phyloP scores from a whole-genome alignment of 2,329 filamentous ascomycete genomes.

The Fusarium duplospermum region DNA sequence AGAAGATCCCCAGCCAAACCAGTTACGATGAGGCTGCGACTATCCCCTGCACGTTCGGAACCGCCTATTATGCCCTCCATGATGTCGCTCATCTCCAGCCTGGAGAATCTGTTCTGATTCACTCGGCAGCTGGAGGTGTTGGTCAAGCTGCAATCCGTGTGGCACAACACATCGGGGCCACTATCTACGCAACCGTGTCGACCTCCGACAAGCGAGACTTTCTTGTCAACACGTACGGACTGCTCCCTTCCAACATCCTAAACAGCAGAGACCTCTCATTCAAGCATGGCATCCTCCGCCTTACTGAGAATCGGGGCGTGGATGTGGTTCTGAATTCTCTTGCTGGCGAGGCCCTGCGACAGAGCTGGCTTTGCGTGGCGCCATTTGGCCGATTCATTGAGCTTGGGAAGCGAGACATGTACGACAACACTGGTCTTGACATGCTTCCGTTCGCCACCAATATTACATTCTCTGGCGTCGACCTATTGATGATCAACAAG shows the following conservation, averaged over 20 bases:
- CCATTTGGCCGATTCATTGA: background rate
- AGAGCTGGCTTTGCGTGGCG: background rate
- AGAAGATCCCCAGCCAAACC: background rate
- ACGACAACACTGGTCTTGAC: background rate
- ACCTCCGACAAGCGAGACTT: background rate
- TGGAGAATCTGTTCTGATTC: background rate
- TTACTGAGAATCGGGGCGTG: background rate
- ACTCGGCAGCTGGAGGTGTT: background rate
- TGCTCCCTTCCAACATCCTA: background rate
- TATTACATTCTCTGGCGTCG: background rate
- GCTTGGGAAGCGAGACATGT: background rate
- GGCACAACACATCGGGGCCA: background rate
- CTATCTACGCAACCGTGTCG: background rate
- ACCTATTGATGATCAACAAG: background rate
- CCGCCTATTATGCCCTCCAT: background rate
- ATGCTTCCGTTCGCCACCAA: background rate
- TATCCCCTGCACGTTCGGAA: background rate
- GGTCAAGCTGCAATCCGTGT: background rate
- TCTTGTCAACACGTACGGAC: background rate
- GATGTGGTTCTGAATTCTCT: background rate
- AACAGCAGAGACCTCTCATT: background rate
- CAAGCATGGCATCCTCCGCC: background rate
- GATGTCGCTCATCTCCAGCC: background rate
- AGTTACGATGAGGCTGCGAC: background rate
- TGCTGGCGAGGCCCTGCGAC: background rate